These are phyloP conservation scores for Aureobasidium subglaciale DNA, from an alignment of 2,329 filamentous ascomycete species.

Conservation along the genomic window DNA sequence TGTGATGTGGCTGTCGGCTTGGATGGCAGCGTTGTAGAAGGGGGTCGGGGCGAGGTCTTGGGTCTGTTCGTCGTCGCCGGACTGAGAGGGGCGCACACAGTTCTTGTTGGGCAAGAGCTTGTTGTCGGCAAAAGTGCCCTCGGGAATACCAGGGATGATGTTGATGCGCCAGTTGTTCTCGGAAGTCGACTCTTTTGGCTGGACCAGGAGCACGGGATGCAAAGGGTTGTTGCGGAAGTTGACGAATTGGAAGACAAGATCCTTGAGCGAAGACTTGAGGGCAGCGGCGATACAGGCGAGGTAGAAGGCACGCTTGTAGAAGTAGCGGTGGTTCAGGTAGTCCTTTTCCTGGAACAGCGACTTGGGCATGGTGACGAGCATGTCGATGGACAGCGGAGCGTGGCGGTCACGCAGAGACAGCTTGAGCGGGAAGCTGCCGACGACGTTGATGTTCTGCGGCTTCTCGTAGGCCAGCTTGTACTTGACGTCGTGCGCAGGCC, in stretches of 20 bases:
- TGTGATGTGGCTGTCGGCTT: conserved; percentile 66
- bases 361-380: conserved; percentile 78
- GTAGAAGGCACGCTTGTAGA: conserved; percentile 90
- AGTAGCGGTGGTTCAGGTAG: conserved; percentile 85
- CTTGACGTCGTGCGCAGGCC: conserved; percentile 64
- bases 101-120: conserved; percentile 67
- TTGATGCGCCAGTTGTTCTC: conserved; percentile 53
- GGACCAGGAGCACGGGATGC: conserved; percentile 58
- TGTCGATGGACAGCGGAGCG: conserved; percentile 57
- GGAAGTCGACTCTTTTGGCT: conserved; percentile 29
- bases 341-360: conserved; percentile 87
- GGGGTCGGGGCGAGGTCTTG: conserved; percentile 51
- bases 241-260: conserved; percentile 29
- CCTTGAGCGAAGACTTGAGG: conserved; percentile 59
- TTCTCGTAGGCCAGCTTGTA: conserved; percentile 75
- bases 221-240: conserved; percentile 37
- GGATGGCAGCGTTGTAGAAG: conserved; percentile 82
- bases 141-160: conserved; percentile 67
- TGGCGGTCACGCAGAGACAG: conserved; percentile 60
- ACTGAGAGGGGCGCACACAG: conserved; percentile 55
- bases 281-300: conserved; percentile 71
- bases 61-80: conserved; percentile 35
- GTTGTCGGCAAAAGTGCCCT: conserved; percentile 59
- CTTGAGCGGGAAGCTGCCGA: conserved; percentile 76
- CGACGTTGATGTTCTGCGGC: conserved; percentile 74